Conservation (phyloP, 768 basidiomycete genomes). For the Pleurotus ostreatus region DNA sequence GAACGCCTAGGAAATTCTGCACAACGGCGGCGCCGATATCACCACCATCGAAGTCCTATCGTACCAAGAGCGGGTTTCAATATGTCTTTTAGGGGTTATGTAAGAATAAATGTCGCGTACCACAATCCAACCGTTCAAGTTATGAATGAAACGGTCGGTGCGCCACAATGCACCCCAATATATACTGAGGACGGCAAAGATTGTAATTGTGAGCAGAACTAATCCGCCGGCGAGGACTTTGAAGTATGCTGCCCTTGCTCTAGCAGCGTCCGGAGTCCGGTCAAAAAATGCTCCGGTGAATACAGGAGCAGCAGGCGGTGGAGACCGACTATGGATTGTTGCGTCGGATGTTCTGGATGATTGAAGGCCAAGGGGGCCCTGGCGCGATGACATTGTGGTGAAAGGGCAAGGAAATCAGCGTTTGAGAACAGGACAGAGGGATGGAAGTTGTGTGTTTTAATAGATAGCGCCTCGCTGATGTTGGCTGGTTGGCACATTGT, state of each 20-base stretch:
- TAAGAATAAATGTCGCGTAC: slow-evolving; percentile 27
- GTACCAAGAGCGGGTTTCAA: not conserved
- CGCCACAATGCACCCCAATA: slow-evolving; percentile 50
- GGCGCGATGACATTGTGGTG: too few species aligned
- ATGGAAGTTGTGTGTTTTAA: not conserved
- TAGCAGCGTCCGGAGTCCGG: slow-evolving; percentile 14
- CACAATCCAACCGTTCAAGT: slow-evolving; percentile 52
- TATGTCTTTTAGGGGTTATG: not conserved
- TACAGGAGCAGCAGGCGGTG: not conserved
- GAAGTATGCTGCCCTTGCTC: slow-evolving; percentile 38
- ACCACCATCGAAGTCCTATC: slow-evolving; percentile 59
- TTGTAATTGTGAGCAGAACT: slow-evolving; percentile 15
- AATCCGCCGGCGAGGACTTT: slow-evolving; percentile 34
- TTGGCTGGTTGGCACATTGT: not conserved
- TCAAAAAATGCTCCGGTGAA: slow-evolving; percentile 26
- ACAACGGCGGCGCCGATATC: slow-evolving; percentile 44
- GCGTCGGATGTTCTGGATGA: not conserved
- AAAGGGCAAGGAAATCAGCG: not conserved
- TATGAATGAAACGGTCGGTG: slow-evolving; percentile 26
- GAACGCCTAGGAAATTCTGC: slow-evolving; percentile 29
- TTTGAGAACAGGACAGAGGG: not conserved
- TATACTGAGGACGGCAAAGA: not conserved
- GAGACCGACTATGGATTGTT: not conserved
- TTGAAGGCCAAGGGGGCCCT: not conserved
- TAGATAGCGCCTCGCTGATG: not conserved